Percentiles rank a stretch among this genome's conserved stretches.
Evolutionary conservation across 169 alveolate genomes (phyloP).

Genomic region (Perkinsus chesapeaki): DNA sequence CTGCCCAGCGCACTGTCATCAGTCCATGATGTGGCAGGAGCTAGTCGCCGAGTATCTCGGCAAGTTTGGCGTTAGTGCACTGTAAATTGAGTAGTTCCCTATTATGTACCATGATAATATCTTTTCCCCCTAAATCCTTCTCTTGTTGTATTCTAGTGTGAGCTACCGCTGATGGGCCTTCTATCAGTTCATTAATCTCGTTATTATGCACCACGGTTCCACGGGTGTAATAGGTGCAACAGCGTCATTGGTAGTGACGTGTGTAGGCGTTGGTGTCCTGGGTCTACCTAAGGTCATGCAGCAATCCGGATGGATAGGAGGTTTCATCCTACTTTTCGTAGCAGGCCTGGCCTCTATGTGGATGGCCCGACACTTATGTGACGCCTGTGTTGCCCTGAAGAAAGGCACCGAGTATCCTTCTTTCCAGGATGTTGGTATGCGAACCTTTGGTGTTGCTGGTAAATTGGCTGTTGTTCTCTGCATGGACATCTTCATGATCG

Average conservation of each 20-base stretch:
- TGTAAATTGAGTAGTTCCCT: background rate
- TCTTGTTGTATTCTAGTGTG: background rate
- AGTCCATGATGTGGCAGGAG: background rate
- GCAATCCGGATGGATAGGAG: background rate
- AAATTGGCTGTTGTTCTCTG: background rate
- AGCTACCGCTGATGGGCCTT: background rate
- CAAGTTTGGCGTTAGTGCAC: conserved; percentile 1
- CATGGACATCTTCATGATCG: background rate
- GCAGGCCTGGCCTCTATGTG: background rate
- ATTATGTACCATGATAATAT: background rate
- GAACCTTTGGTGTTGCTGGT: background rate
- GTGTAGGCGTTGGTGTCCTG: background rate
- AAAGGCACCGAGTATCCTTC: background rate
- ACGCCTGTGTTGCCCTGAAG: background rate
- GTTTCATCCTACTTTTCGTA: background rate
- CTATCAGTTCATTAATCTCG: background rate
- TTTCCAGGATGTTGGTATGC: background rate
- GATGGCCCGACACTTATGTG: background rate
- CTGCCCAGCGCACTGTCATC: background rate
- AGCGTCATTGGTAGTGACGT: background rate
- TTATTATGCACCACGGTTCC: background rate
- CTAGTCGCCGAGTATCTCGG: background rate
- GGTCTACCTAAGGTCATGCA: background rate
- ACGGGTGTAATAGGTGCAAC: background rate
- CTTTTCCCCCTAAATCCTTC: background rate